Conservation (phyloP, 2,329 filamentous ascomycete genomes). For the Cladosporium oxysporum region DNA sequence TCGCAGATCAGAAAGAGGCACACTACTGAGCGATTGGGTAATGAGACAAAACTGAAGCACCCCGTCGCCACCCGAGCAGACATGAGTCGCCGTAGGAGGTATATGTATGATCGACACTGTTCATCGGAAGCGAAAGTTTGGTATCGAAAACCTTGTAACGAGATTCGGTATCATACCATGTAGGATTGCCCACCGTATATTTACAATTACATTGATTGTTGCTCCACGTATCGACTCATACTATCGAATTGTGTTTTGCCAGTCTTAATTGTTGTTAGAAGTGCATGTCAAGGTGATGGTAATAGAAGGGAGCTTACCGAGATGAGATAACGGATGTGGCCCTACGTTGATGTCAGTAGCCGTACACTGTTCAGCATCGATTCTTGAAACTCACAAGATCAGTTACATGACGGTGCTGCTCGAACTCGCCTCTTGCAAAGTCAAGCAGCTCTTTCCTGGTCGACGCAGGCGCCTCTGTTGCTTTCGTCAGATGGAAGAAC, state of each 20-base stretch:
- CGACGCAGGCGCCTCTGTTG: slow-evolving; percentile 37
- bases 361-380: background rate
- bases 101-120: background rate
- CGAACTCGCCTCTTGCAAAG: slow-evolving; percentile 53
- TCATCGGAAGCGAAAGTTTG: background rate
- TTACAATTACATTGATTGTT: slow-evolving; percentile 29
- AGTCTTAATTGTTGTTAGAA: slow-evolving; percentile 33
- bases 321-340: slow-evolving; percentile 51
- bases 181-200: background rate
- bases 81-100: background rate
- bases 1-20: background rate
- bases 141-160: background rate
- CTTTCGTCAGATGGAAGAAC: slow-evolving; percentile 4
- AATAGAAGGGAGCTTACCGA: slow-evolving; percentile 38
- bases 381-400: slow-evolving; percentile 45
- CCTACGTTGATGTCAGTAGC: slow-evolving; percentile 32
- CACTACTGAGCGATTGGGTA: background rate
- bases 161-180: background rate
- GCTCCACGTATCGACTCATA: slow-evolving; percentile 48
- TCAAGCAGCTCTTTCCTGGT: slow-evolving; percentile 47
- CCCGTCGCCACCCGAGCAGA: no score
- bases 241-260: slow-evolving; percentile 54
- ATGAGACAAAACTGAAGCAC: no score
- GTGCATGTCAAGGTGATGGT: background rate
- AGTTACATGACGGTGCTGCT: slow-evolving; percentile 47